A percentile compares a stretch with the other conserved stretches of the same genome.
Conservation (phyloP, 1,284 basidiomycete species). For the Pulchroboletus neoregius region DNA sequence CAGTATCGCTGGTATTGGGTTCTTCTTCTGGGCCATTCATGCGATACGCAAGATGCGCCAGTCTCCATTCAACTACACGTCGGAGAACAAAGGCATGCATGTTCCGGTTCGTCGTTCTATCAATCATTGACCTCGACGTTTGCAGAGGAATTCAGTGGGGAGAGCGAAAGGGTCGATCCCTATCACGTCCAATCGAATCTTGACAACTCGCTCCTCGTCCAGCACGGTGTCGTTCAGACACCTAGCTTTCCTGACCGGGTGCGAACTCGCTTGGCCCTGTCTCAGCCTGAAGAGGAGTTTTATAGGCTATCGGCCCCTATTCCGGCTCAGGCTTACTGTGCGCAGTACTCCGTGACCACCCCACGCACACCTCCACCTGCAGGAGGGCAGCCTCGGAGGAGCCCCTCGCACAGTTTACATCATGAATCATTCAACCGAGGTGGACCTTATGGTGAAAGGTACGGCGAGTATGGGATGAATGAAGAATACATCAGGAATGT, state of each 20-base stretch:
- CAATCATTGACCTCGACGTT: not conserved
- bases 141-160: conserved; percentile 1
- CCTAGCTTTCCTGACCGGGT: conserved; percentile 8
- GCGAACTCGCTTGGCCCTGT: conserved; percentile 6
- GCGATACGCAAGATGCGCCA: conserved; percentile 22
- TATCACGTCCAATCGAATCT: not conserved
- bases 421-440: not conserved
- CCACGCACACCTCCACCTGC: not conserved
- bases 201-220: conserved; percentile 7
- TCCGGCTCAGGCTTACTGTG: not conserved
- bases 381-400: not conserved
- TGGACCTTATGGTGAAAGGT: not conserved
- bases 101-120: not conserved
- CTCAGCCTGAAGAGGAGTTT: not conserved
- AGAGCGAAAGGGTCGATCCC: conserved; percentile 1
- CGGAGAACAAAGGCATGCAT: conserved; percentile 1
- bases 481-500: not conserved
- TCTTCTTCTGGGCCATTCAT: conserved; percentile 21
- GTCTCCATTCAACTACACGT: conserved; percentile 9
- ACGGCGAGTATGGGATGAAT: not conserved
- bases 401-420: not conserved
- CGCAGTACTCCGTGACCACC: not conserved
- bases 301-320: not conserved
- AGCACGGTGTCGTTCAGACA: not conserved
- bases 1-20: conserved; percentile 20